Conservation (phyloP, 2,329 filamentous ascomycete genomes). For the Amesomyces nigricolor region DNA sequence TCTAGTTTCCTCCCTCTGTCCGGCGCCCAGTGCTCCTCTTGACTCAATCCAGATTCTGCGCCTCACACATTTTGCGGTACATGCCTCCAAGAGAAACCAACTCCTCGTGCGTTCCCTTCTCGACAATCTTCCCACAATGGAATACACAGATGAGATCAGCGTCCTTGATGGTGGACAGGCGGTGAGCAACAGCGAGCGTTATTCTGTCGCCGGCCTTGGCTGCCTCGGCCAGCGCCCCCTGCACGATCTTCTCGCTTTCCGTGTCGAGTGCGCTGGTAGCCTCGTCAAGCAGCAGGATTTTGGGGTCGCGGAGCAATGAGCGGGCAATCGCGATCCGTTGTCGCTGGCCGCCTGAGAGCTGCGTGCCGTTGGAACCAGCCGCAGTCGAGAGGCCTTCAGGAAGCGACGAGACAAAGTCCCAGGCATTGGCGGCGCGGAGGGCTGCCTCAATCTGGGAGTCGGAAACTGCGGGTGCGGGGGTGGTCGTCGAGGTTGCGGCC, state of each 20-base stretch:
- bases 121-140: conserved; percentile 75
- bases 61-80: conserved; percentile 50
- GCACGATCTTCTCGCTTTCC: conserved; percentile 60
- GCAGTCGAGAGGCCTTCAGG: conserved; percentile 57
- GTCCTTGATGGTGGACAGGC: conserved; percentile 88
- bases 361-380: conserved; percentile 62
- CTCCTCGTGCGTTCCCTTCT: conserved; percentile 81
- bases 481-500: background rate
- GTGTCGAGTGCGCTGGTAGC: conserved; percentile 62
- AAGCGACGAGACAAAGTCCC: conserved; percentile 50
- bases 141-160: conserved; percentile 90
- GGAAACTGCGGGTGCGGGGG: background rate
- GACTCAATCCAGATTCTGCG: conserved; percentile 30
- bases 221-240: conserved; percentile 51
- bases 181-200: conserved; percentile 91
- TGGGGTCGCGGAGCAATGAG: conserved; percentile 60
- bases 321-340: conserved; percentile 69
- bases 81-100: conserved; percentile 41
- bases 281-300: conserved; percentile 66
- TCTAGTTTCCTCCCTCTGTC: no score
- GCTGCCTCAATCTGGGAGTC: conserved; percentile 42
- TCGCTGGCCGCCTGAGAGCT: conserved; percentile 66
- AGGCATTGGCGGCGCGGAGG: conserved; percentile 49
- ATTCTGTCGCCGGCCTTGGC: conserved; percentile 62
- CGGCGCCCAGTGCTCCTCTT: no score